A percentile compares a stretch with the other conserved stretches of the same genome.
phyloP scores from a whole-genome alignment of 495 filamentous ascomycete genomes.

The Xylaria flabelliformis region DNA sequence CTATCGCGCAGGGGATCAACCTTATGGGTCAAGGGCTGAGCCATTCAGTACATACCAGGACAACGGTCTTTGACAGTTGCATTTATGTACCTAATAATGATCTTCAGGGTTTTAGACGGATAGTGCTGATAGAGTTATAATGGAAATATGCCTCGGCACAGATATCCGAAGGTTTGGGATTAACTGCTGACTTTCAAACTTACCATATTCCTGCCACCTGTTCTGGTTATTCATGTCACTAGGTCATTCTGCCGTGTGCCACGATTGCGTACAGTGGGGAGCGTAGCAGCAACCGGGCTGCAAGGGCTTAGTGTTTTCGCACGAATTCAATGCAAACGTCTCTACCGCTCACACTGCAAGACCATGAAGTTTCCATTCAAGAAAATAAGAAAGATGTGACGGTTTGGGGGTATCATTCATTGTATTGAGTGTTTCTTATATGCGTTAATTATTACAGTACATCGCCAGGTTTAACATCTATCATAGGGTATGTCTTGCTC shows the following conservation, averaged over 20 bases:
- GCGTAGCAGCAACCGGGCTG: no score
- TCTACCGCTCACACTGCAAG: not conserved
- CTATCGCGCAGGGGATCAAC: constrained; percentile 17
- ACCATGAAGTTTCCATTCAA: not conserved
- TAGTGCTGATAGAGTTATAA: not conserved
- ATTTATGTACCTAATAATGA: not conserved
- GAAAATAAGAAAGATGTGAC: not conserved
- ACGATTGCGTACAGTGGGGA: no score
- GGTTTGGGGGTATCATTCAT: constrained; percentile 15
- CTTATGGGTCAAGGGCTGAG: not conserved
- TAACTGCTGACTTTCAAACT: no score
- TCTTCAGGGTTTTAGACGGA: not conserved
- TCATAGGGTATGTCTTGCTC: not conserved
- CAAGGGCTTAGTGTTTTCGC: not conserved
- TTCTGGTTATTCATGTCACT: no score
- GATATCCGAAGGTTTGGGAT: not conserved
- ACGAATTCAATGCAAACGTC: not conserved
- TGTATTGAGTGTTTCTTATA: constrained; percentile 10
- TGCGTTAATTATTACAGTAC: constrained; percentile 15
- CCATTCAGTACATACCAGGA: not conserved
- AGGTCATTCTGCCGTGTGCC: no score
- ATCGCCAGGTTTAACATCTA: not conserved
- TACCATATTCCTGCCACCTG: no score
- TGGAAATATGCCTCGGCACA: not conserved
- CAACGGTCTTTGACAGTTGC: no score